phyloP scores from a whole-genome alignment of 371 early-diverging fungal genomes.

The Rhizopus delemar region DNA sequence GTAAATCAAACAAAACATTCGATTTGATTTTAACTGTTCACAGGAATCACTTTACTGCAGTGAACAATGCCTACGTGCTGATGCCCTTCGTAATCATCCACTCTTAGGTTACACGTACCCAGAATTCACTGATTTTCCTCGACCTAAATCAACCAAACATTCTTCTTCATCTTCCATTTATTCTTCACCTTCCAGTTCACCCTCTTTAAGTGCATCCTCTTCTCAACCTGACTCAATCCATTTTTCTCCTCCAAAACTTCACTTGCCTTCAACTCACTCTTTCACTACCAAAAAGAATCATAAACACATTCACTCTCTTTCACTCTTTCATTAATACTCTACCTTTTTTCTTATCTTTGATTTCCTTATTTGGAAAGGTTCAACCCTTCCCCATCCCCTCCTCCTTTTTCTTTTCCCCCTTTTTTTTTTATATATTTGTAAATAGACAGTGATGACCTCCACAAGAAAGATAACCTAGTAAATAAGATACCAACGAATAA shows the following conservation, averaged over 20 bases:
- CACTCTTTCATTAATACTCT: not conserved
- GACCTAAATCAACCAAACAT: slow-evolving; percentile 4
- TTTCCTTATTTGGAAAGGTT: too few relatives aligned
- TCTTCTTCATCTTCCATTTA: slow-evolving; percentile 10
- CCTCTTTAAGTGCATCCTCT: slow-evolving; percentile 25
- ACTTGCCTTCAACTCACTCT: slow-evolving; percentile 9
- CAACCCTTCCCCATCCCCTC: too few relatives aligned
- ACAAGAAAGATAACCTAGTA: too few relatives aligned
- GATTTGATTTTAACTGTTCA: not conserved
- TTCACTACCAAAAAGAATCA: slow-evolving; percentile 5
- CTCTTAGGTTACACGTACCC: slow-evolving; percentile 37
- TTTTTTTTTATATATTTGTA: too few relatives aligned
- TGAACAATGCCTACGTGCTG: slow-evolving; percentile 35
- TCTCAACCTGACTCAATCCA: slow-evolving; percentile 11
- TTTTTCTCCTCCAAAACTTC: slow-evolving; percentile 23
- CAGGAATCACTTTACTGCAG: slow-evolving; percentile 47
- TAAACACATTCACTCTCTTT: not conserved
- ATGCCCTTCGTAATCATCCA: slow-evolving; percentile 40
- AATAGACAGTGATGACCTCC: too few relatives aligned
- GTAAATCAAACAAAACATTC: not conserved
- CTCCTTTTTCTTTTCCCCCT: too few relatives aligned
- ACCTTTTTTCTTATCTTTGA: too few relatives aligned
- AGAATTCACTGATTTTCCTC: slow-evolving; percentile 38
- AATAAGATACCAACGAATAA: too few relatives aligned
- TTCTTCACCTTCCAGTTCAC: slow-evolving; percentile 22